A percentile compares a stretch with the other conserved stretches of the same genome.
phyloP scores from a whole-genome alignment of 1,284 basidiomycete genomes.

The Cutaneotrichosporon sp. region DNA sequence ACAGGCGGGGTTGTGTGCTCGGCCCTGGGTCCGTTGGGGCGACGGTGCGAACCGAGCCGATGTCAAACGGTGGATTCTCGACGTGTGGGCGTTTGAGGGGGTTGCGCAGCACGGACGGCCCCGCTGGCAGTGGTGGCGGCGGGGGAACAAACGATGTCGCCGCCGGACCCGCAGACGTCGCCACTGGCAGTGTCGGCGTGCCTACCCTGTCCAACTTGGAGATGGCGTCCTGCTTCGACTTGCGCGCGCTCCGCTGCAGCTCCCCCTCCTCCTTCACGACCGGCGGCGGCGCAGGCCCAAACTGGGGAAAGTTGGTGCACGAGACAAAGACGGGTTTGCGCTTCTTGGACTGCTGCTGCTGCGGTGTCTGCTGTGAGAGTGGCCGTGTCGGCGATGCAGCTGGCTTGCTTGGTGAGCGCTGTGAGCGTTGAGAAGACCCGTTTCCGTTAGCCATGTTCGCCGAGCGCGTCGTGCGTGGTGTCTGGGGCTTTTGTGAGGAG shows the following conservation, averaged over 20 bases:
- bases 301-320: conserved; percentile 33
- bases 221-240: conserved; percentile 40
- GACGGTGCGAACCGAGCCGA: conserved; percentile 28
- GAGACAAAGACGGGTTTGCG: conserved; percentile 36
- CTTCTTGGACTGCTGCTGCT: conserved; percentile 1
- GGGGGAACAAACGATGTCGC: conserved; percentile 42
- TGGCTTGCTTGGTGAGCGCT: background rate
- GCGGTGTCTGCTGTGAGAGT: background rate
- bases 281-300: conserved; percentile 14
- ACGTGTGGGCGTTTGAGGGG: conserved; percentile 30
- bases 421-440: background rate
- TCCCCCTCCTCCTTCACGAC: conserved; percentile 20
- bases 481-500: conserved; percentile 15
- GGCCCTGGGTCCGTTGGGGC: conserved; percentile 32
- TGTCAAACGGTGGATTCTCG: conserved; percentile 36
- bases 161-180: conserved; percentile 18
- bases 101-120: conserved; percentile 23
- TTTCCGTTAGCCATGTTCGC: conserved; percentile 2
- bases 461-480: conserved; percentile 15
- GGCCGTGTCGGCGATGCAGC: background rate
- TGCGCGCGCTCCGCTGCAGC: conserved; percentile 31
- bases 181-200: conserved; percentile 16
- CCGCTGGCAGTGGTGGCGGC: conserved; percentile 15
- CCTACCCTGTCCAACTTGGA: conserved; percentile 37
- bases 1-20: conserved; percentile 55